Evolutionary conservation across 257 asterid genomes (phyloP).

Genomic region (Oldenlandia corymbosa): DNA sequence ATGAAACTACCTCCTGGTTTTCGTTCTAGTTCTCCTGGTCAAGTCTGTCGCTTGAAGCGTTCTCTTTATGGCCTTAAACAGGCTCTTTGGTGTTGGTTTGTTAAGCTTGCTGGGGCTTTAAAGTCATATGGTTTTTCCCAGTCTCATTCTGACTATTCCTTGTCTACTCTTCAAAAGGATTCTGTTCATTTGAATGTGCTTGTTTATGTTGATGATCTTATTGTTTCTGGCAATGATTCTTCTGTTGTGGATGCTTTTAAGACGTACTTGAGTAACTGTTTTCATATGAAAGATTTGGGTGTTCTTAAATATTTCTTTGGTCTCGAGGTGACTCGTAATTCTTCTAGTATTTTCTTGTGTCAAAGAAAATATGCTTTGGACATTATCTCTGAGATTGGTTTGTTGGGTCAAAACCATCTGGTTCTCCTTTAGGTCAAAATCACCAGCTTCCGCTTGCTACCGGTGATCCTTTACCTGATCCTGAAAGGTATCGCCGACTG

Average conservation of each 20-base stretch:
- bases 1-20: not conserved
- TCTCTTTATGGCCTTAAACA: not conserved
- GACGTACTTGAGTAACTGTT: not conserved
- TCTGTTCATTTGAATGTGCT: not conserved
- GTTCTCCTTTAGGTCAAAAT: not conserved
- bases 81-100: not conserved
- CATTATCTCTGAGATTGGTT: not conserved
- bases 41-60: not conserved
- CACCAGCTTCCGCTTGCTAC: not conserved
- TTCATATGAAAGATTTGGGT: not conserved
- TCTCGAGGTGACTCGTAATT: not conserved
- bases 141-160: not conserved
- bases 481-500: not conserved
- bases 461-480: not conserved
- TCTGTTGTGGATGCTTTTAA: not conserved
- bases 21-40: not conserved
- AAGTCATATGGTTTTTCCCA: not conserved
- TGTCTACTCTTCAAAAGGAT: not conserved
- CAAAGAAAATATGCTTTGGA: not conserved
- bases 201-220: not conserved
- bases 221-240: not conserved
- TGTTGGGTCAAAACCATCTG: not conserved
- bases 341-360: not conserved
- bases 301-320: not conserved
- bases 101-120: not conserved